Evolutionary conservation across 805 yeast species (phyloP), one percentile per base, ranked within the genome.

Genomic region (Suhomyces vadensis): DNA sequence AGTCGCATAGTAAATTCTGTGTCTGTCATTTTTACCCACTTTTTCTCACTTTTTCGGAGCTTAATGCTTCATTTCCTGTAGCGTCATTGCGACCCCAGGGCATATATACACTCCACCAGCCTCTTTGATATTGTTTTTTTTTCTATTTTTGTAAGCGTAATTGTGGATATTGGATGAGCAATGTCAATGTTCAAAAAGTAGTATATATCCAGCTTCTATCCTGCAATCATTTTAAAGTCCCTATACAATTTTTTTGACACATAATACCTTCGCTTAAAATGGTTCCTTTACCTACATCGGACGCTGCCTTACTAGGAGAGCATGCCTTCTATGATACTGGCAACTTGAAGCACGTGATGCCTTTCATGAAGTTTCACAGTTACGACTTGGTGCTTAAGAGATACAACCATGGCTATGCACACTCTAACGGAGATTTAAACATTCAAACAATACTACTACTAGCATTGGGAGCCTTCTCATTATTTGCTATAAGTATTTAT

Each of bases 281-380:
- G 61, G 50, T 56, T 19, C 64, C 64, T 10, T 44, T 45, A 29
- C 63, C 64, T n/a, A 43, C 54, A 5, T 23, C 44, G 21, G 63
- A 58, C 37, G 26, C 31, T 6, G 38, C 41, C 25, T 48, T 58
- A 41, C 48, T 58, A 37, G 39, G 48, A 11, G 68, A 63, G 39
- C 67, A 63, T 50, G 58, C 57, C 13, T 63, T 58, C 52, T 61
- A 63, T 42, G 65, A 60, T 10, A 49, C 64, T 0, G 66, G 65
- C 14, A 57, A 60, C 41, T 37, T 56, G 19, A 57, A 57, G 38
- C 50, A 57, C 44, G 48, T 58, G 5, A 39, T 57, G 39, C 63
- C 63, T 2, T 49, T 58, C 26, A 51, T 54, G 31, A 56, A 55
- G 31, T 42, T 50, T 36, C 61, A 58, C 43, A 54, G 54, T 35